Evolutionary conservation across 179 eudicot genomes (phyloP).

Genomic region (Pouteria campechiana): DNA sequence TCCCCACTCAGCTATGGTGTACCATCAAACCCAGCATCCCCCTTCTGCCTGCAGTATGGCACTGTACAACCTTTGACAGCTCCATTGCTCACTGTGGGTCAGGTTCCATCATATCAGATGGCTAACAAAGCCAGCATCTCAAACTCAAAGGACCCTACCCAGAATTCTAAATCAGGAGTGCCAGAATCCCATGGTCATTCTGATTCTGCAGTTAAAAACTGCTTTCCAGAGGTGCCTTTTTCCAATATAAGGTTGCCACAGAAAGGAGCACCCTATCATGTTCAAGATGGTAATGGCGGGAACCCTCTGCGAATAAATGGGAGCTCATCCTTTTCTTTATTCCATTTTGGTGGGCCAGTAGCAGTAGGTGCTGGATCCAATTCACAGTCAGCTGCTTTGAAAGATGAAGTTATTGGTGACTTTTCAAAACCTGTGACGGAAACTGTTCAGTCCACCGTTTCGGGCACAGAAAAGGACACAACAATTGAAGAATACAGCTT

Average conservation of each 20-base stretch:
- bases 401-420: constrained; percentile 26
- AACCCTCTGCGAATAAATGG: constrained; percentile 17
- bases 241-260: constrained; percentile 14
- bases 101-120: constrained; percentile 59
- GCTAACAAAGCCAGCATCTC: constrained; percentile 28
- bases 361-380: constrained; percentile 41
- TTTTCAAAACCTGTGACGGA: constrained; percentile 9
- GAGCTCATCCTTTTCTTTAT: constrained; percentile 63
- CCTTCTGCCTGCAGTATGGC: constrained; percentile 61
- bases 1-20: constrained; percentile 51
- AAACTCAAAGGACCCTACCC: constrained; percentile 27
- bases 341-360: constrained; percentile 76
- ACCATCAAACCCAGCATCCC: constrained; percentile 52
- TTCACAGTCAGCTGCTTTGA: constrained; percentile 20
- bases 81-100: constrained; percentile 40
- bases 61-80: constrained; percentile 51
- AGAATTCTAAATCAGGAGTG: constrained; percentile 11
- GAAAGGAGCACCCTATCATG: constrained; percentile 11
- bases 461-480: constrained; percentile 39
- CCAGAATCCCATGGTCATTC: constrained; percentile 17
- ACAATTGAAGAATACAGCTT: constrained; percentile 74
- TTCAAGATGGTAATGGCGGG: constrained; percentile 11
- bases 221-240: too few species aligned
- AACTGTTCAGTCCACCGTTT: constrained; percentile 24
- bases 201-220: constrained; percentile 12